Conservation (phyloP, 2,329 filamentous ascomycete species). For the Coniochaeta pulveracea region DNA sequence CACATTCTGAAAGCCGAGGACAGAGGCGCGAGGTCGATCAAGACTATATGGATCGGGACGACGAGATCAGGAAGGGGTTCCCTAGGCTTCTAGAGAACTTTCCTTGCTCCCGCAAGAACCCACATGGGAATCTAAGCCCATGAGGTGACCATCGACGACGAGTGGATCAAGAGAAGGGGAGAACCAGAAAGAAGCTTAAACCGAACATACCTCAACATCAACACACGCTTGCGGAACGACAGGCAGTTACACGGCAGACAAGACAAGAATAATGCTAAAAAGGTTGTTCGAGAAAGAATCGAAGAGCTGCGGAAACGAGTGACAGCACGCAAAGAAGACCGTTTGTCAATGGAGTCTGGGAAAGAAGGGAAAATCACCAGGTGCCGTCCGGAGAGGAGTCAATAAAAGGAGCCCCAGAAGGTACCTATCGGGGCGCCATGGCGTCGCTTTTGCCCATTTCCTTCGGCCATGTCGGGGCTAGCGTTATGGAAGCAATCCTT, state of each 20-base stretch:
- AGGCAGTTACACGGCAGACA: too few relatives aligned
- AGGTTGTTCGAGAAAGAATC: too few relatives aligned
- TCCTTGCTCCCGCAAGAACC: too few relatives aligned
- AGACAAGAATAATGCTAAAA: not conserved
- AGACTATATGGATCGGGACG: not conserved
- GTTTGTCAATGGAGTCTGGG: slow-evolving; percentile 1
- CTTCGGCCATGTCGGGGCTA: slow-evolving; percentile 1
- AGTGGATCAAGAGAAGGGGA: not conserved
- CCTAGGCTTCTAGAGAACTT: not conserved
- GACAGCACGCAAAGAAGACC: not conserved
- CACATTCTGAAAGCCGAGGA: not conserved
- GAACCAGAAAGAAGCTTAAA: not conserved
- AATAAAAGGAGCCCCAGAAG: slow-evolving; percentile 4
- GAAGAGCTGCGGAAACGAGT: slow-evolving; percentile 2
- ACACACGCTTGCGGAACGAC: too few relatives aligned
- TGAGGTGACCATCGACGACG: not conserved
- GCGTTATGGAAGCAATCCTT: slow-evolving; percentile 1
- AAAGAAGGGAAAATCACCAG: not conserved
- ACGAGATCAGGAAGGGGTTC: not conserved
- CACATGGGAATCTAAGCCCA: not conserved
- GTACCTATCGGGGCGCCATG: slow-evolving; percentile 2
- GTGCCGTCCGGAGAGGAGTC: slow-evolving; percentile 2
- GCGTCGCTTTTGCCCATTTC: slow-evolving; percentile 1
- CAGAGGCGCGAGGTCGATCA: not conserved
- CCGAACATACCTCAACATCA: not conserved